Conservation (phyloP, 1,284 basidiomycete genomes). For the Farysia itapuensis region DNA sequence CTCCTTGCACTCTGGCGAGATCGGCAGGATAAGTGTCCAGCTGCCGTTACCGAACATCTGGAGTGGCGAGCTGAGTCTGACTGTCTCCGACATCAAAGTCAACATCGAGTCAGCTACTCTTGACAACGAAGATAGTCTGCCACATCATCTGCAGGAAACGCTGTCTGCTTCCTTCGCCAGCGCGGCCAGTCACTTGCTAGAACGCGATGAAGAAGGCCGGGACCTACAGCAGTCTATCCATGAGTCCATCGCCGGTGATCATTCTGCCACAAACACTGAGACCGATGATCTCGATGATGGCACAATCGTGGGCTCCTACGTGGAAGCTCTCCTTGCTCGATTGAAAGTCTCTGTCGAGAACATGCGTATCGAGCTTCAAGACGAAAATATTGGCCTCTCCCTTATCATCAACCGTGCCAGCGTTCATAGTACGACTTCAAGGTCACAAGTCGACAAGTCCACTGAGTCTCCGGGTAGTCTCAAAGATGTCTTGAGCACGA, state of each 20-base stretch:
- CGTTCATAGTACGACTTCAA: constrained; percentile 19
- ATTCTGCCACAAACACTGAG: constrained; percentile 1
- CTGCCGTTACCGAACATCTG: constrained; percentile 46
- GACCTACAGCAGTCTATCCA: constrained; percentile 42
- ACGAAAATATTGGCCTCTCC: constrained; percentile 10
- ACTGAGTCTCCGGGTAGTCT: too few relatives aligned
- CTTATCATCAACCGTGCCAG: constrained; percentile 10
- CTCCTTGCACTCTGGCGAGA: constrained; percentile 69
- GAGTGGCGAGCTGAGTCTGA: constrained; percentile 36
- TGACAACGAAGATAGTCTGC: background rate
- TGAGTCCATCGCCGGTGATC: constrained; percentile 23
- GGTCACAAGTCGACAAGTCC: too few relatives aligned
- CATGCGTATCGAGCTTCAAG: constrained; percentile 11
- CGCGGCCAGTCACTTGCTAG: constrained; percentile 33
- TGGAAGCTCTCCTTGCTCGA: constrained; percentile 40
- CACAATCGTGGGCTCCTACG: constrained; percentile 30
- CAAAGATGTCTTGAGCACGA: too few relatives aligned
- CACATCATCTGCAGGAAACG: constrained; percentile 1
- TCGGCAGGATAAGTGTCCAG: constrained; percentile 41
- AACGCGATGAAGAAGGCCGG: constrained; percentile 30
- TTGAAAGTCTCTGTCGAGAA: constrained; percentile 31
- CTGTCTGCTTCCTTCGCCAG: constrained; percentile 25
- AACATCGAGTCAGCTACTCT: background rate
- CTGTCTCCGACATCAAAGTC: constrained; percentile 13
- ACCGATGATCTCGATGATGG: constrained; percentile 7